Percentiles rank a stretch among this genome's conserved stretches.
Conservation (phyloP, 2,329 filamentous ascomycete species). For the Didymella keratinophila region DNA sequence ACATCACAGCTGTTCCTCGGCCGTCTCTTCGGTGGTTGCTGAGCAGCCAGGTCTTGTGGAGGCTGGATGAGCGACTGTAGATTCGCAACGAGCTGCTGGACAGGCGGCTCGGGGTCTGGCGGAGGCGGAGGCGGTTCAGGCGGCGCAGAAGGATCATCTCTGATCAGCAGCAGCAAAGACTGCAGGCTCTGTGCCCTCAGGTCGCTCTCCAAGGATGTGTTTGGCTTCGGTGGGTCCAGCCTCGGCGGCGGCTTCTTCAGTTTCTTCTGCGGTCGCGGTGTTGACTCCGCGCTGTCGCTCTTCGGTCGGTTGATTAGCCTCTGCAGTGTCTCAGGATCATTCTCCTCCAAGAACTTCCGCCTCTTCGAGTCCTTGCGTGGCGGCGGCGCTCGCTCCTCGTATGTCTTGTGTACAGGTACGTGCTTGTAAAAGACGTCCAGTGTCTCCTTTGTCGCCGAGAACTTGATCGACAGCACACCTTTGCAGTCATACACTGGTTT, state of each 20-base stretch:
- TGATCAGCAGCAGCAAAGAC: constrained; percentile 49
- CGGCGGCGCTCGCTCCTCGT: constrained; percentile 54
- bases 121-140: constrained; percentile 18
- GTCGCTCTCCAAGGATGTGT: constrained; percentile 51
- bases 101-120: constrained; percentile 28
- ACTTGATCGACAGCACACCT: constrained; percentile 58
- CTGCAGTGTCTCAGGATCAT: constrained; percentile 45
- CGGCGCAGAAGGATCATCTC: constrained; percentile 30
- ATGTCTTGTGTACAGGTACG: constrained; percentile 56
- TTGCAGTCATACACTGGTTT: constrained; percentile 60
- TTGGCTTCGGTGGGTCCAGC: constrained; percentile 34
- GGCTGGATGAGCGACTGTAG: constrained; percentile 15
- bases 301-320: constrained; percentile 36
- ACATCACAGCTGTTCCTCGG: constrained; percentile 47
- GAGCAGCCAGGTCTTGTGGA: constrained; percentile 15
- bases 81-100: constrained; percentile 14
- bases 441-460: constrained; percentile 52
- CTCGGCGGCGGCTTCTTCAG: constrained; percentile 31
- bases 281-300: constrained; percentile 29
- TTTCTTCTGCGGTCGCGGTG: constrained; percentile 32
- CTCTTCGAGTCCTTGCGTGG: constrained; percentile 52
- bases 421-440: constrained; percentile 59
- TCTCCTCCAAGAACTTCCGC: constrained; percentile 45
- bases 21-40: constrained; percentile 28
- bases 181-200: constrained; percentile 48